phyloP scores from a whole-genome alignment of 192 early-diverging fungal species.

The Jimgerdemannia flammicorona region DNA sequence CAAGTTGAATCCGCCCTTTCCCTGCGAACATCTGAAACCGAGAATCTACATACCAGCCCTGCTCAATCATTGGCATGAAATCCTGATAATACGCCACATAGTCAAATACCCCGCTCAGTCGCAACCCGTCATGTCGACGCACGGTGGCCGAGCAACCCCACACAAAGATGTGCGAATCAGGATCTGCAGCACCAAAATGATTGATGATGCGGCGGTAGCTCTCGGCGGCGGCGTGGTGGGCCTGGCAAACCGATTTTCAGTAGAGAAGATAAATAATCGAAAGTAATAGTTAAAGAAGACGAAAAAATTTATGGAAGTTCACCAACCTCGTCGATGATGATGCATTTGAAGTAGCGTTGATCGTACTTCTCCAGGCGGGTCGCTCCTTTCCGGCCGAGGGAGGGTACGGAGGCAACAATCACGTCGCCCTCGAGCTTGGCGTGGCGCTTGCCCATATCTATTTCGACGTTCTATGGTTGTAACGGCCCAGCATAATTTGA shows the following conservation, averaged over 20 bases:
- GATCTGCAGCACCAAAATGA: constrained; percentile 55
- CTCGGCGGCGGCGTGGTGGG: constrained; percentile 85
- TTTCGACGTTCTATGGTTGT: constrained; percentile 40
- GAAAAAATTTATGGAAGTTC: neutral
- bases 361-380: constrained; percentile 61
- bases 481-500: neutral
- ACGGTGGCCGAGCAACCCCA: constrained; percentile 96
- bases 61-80: constrained; percentile 80
- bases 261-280: neutral
- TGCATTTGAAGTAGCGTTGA: constrained; percentile 75
- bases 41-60: constrained; percentile 54
- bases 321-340: constrained; percentile 80
- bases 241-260: constrained; percentile 36
- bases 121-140: constrained; percentile 77
- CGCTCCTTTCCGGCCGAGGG: constrained; percentile 53
- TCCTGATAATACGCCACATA: constrained; percentile 68
- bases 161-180: constrained; percentile 58
- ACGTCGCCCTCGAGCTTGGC: constrained; percentile 62
- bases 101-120: constrained; percentile 66
- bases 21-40: too few species aligned
- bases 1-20: too few species aligned
- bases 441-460: constrained; percentile 62
- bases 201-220: constrained; percentile 70
- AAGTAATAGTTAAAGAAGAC: constrained; percentile 2
- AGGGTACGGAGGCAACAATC: constrained; percentile 74